Conservation (phyloP, 371 early-diverging fungal genomes). For the Apophysomyces elegans region DNA sequence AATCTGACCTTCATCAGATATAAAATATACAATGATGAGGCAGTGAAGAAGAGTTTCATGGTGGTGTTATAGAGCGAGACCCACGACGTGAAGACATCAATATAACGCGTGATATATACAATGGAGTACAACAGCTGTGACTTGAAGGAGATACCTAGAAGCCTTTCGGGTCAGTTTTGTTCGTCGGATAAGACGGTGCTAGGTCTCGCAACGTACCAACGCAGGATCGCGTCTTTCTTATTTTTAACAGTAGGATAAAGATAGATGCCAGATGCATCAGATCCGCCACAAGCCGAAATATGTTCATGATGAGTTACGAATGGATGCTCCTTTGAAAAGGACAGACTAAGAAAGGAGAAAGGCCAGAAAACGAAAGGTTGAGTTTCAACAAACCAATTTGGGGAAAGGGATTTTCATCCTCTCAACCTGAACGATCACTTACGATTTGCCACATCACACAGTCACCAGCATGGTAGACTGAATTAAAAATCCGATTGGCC, state of each 20-base stretch:
- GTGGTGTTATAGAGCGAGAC: constrained; percentile 90
- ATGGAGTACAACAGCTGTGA: constrained; percentile 94
- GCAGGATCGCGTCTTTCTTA: constrained; percentile 84
- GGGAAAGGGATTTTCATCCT: too few species aligned
- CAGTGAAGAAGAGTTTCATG: constrained; percentile 97
- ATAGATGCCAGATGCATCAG: constrained; percentile 96
- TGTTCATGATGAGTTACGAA: constrained; percentile 68
- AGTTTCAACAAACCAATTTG: too few species aligned
- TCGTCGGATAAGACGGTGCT: background rate
- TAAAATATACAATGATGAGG: constrained; percentile 84
- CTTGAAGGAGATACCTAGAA: constrained; percentile 95
- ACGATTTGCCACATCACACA: too few species aligned
- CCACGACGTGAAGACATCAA: constrained; percentile 84
- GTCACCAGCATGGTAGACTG: too few species aligned
- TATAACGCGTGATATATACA: constrained; percentile 96
- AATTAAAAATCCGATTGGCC: too few species aligned
- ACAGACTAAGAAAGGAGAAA: too few species aligned
- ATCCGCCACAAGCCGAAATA: constrained; percentile 92
- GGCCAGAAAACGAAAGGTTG: too few species aligned
- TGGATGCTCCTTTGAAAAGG: too few species aligned
- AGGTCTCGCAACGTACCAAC: constrained; percentile 61
- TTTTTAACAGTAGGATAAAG: constrained; percentile 88
- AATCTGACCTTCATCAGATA: constrained; percentile 89
- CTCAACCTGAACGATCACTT: too few species aligned
- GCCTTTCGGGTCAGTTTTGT: background rate